phyloP scores from a whole-genome alignment of 2,329 filamentous ascomycete species.

The Exophiala mesophila region DNA sequence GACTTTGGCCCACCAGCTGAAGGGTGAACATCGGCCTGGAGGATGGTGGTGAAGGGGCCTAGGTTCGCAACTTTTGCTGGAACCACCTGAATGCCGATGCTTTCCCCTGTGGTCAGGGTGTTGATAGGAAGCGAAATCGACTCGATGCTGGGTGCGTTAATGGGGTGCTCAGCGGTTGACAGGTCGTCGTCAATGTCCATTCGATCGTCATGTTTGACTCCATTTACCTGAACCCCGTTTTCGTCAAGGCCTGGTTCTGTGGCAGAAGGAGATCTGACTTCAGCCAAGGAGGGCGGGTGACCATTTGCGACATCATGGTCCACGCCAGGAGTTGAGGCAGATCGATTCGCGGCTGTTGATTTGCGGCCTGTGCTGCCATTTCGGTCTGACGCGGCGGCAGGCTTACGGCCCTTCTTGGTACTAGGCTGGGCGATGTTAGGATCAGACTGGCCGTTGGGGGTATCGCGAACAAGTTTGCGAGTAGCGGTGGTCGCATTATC shows the following conservation, averaged over 20 bases:
- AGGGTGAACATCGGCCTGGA: slow-evolving; percentile 31
- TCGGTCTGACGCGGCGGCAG: slow-evolving; percentile 26
- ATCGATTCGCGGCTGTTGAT: slow-evolving; percentile 28
- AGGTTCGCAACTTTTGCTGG: slow-evolving; percentile 47
- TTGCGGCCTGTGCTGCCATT: slow-evolving; percentile 32
- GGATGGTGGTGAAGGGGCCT: slow-evolving; percentile 39
- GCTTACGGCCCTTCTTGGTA: slow-evolving; percentile 31
- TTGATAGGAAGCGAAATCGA: slow-evolving; percentile 29
- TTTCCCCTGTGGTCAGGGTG: slow-evolving; percentile 42
- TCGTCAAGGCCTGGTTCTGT: slow-evolving; percentile 38
- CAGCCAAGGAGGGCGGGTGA: slow-evolving; percentile 14
- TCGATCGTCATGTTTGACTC: slow-evolving; percentile 25
- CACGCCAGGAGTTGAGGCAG: slow-evolving; percentile 26
- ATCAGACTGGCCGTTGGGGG: slow-evolving; percentile 35
- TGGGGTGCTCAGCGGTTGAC: slow-evolving; percentile 34
- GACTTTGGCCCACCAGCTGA: slow-evolving; percentile 29
- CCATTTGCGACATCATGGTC: slow-evolving; percentile 26
- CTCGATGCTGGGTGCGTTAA: slow-evolving; percentile 23
- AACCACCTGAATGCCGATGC: slow-evolving; percentile 43
- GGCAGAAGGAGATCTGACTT: slow-evolving; percentile 23
- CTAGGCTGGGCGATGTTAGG: slow-evolving; percentile 25
- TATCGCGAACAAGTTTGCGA: slow-evolving; percentile 34
- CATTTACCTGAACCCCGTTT: slow-evolving; percentile 28
- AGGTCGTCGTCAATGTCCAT: slow-evolving; percentile 37
- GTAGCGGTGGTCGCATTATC: slow-evolving; percentile 26